phyloP scores from a whole-genome alignment of 1,284 basidiomycete genomes.

The Agroathelia rolfsii region DNA sequence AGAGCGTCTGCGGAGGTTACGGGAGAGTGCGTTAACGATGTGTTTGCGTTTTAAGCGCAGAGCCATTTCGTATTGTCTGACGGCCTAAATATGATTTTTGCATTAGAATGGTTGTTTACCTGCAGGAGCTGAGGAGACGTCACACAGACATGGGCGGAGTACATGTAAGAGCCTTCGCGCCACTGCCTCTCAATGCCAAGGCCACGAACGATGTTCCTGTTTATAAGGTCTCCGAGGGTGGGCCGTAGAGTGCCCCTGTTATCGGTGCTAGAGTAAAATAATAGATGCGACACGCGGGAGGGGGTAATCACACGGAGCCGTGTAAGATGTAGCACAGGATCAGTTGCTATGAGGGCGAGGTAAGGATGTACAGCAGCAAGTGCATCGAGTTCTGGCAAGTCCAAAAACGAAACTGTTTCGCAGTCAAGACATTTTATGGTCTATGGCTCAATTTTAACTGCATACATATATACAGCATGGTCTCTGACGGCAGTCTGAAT shows the following conservation, averaged over 20 bases:
- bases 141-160: constrained; percentile 49
- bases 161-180: constrained; percentile 54
- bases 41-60: constrained; percentile 37
- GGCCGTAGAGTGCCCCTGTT: constrained; percentile 52
- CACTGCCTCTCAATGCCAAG: constrained; percentile 53
- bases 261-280: no score
- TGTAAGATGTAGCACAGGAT: constrained; percentile 50
- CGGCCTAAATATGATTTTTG: constrained; percentile 42
- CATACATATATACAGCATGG: constrained; percentile 46
- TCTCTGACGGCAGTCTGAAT: constrained; percentile 52
- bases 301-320: constrained; percentile 52
- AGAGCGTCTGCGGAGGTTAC: constrained; percentile 34
- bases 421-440: neutral
- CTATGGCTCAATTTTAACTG: neutral
- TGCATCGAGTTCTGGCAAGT: constrained; percentile 55
- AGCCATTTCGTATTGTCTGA: constrained; percentile 48
- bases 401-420: constrained; percentile 51
- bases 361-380: constrained; percentile 35
- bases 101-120: no score
- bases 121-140: no score
- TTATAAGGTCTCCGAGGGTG: constrained; percentile 52
- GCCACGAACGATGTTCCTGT: constrained; percentile 57
- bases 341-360: constrained; percentile 39
- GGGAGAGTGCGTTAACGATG: constrained; percentile 35
- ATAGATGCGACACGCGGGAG: constrained; percentile 52